Conservation (phyloP, 2,329 filamentous ascomycete genomes). For the Aspergillus pseudoviridinutans region DNA sequence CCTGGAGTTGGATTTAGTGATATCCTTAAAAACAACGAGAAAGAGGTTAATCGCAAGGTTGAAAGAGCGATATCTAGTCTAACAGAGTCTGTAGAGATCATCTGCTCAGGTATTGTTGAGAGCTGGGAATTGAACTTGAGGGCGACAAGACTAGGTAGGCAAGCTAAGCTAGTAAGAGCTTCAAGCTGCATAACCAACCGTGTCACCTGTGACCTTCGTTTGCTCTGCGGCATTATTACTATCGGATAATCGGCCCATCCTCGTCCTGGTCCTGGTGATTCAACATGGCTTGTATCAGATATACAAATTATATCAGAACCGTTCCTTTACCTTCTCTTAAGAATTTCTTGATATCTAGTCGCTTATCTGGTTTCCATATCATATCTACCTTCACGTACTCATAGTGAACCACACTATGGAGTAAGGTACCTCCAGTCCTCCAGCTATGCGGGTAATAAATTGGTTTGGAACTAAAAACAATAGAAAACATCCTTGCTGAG, state of each 20-base stretch:
- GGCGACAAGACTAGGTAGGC: not conserved
- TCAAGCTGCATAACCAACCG: not conserved
- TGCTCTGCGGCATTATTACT: not conserved
- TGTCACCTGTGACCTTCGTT: not conserved
- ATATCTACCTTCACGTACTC: too few species aligned
- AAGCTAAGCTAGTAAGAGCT: not conserved
- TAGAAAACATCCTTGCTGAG: not conserved
- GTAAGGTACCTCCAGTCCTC: too few species aligned
- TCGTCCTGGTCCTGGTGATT: not conserved
- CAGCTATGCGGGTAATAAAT: not conserved
- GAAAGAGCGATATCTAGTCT: not conserved
- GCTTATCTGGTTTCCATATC: not conserved
- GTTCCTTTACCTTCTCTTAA: not conserved
- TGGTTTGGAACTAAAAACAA: not conserved
- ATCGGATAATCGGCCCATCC: not conserved
- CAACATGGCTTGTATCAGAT: not conserved
- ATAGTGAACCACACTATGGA: too few species aligned
- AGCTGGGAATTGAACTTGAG: not conserved
- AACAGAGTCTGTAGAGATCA: not conserved
- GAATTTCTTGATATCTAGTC: not conserved
- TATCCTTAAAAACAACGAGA: not conserved
- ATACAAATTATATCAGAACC: not conserved
- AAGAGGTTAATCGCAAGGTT: not conserved
- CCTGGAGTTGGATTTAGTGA: not conserved
- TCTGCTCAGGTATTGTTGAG: not conserved